Evolutionary conservation across 1,139 yeast genomes (phyloP), one percentile per base, ranked within the genome.

Genomic region (Debaryomycetaceae sp.): DNA sequence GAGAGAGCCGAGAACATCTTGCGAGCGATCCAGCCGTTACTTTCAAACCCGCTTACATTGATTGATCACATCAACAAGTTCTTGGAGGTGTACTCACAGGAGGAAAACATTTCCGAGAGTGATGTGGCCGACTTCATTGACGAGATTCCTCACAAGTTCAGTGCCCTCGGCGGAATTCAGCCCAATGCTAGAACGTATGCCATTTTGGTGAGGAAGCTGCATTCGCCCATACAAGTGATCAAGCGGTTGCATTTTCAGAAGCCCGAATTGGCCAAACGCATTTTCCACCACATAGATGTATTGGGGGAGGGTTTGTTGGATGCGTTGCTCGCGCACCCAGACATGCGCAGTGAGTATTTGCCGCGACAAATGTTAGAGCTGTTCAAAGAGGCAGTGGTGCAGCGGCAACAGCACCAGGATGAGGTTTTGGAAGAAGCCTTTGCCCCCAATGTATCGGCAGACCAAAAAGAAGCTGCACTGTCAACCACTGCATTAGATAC

Each of bases 1-100:
- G 73, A 70, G 20, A 66, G 96, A 44, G 95, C 96, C 0, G 78
- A 75, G 42, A 62, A 78, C 19, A 78, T 86, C 16, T 58, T 88
- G 28, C 57, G 62, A 26, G 78, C 85, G 2, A 62, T 75, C 30
- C 67, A 71, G 41, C 73, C 69, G 26, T 59, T 70, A 23, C 58
- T 68, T 32, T 44, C 50, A 16, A 44, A 51, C 14, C 45, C 61
- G 2, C 52, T 57, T 9, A 54, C 61, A 23, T 61, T 61, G 34
- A 51, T 61, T 30, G 58, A 53, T 34, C 48, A 59, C 18, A 48
- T 65, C 29, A 66, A 67, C 40, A 61, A 54, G 34, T 65, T 61
- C 38, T 48, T 67, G 30, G 65, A 62, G 40, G 51, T 51, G 3
- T 57, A 58, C 52, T 47, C 65, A 2, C 41, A 38, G 28, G 61